Percentiles rank a stretch among this genome's conserved stretches.
Evolutionary conservation across 2,329 filamentous ascomycete genomes (phyloP).

Genomic region (Neoscytalidium dimidiatum): DNA sequence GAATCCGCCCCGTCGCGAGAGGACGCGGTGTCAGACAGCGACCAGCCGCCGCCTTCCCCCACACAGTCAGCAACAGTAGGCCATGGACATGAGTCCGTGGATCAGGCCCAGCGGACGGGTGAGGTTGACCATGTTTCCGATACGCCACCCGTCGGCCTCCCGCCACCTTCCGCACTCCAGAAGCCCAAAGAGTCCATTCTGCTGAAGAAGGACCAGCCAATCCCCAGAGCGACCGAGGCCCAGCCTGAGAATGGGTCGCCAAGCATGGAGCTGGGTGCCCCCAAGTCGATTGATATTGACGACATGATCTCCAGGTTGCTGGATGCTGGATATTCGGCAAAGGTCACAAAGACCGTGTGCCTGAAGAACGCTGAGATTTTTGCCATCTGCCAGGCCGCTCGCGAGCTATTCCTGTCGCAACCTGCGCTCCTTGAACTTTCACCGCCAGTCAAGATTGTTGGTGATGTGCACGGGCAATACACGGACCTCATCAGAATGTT

Average conservation of each 20-base stretch:
- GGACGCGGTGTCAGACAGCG: conserved; percentile 33
- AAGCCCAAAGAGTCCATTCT: conserved; percentile 88
- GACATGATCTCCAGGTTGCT: conserved; percentile 95
- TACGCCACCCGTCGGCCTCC: conserved; percentile 70
- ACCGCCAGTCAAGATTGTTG: conserved; percentile 95
- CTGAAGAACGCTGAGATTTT: conserved; percentile 97
- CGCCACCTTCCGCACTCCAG: conserved; percentile 56
- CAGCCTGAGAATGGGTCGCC: conserved; percentile 53
- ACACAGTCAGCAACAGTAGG: conserved; percentile 75
- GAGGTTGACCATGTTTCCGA: conserved; percentile 96
- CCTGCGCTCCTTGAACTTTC: conserved; percentile 89
- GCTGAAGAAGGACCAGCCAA: conserved; percentile 73
- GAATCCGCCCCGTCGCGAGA: conserved; percentile 45
- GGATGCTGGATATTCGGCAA: conserved; percentile 92
- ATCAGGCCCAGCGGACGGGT: conserved; percentile 78
- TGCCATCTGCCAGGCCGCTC: conserved; percentile 85
- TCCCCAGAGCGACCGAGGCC: conserved; percentile 55
- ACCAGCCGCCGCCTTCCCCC: conserved; percentile 74
- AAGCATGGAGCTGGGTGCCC: conserved; percentile 77
- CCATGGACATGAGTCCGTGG: conserved; percentile 74
- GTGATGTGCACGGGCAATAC: conserved; percentile 95
- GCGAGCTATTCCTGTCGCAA: conserved; percentile 88
- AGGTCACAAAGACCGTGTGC: conserved; percentile 96
- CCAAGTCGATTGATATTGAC: conserved; percentile 92
- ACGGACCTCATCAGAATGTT: conserved; percentile 96